These are phyloP conservation scores for Eucalyptus sp. DNA, from an alignment of 345 rosid species.

Conservation along the genomic window DNA sequence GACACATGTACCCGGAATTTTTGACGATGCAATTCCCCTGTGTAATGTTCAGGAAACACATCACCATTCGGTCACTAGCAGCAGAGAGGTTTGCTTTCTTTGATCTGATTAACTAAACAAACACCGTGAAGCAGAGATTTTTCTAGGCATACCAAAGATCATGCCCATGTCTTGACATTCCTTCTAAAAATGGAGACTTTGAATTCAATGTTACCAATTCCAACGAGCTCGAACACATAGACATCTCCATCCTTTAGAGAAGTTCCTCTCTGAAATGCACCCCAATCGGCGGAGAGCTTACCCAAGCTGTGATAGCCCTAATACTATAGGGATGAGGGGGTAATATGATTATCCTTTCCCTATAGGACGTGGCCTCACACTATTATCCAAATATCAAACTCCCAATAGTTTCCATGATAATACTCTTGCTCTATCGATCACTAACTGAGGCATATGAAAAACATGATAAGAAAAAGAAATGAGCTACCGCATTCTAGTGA, in stretches of 20 bases:
- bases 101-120: background rate
- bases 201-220: background rate
- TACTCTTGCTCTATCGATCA: too few species aligned
- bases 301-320: background rate
- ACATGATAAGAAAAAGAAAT: too few species aligned
- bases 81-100: background rate
- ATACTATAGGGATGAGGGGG: too few species aligned
- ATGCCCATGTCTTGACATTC: background rate
- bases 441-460: too few species aligned
- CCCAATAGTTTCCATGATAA: fast-evolving
- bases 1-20: background rate
- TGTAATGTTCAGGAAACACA: background rate
- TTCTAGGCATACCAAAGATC: background rate
- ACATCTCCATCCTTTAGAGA: background rate
- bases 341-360: too few species aligned
- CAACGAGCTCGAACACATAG: background rate
- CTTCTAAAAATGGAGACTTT: background rate
- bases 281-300: background rate
- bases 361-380: too few species aligned
- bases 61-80: background rate
- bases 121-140: background rate
- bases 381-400: too few species aligned
- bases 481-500: fast-evolving
- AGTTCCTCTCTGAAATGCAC: background rate
- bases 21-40: background rate